Conservation (phyloP, 129 eudicot genomes). For the Flaveria robusta region DNA sequence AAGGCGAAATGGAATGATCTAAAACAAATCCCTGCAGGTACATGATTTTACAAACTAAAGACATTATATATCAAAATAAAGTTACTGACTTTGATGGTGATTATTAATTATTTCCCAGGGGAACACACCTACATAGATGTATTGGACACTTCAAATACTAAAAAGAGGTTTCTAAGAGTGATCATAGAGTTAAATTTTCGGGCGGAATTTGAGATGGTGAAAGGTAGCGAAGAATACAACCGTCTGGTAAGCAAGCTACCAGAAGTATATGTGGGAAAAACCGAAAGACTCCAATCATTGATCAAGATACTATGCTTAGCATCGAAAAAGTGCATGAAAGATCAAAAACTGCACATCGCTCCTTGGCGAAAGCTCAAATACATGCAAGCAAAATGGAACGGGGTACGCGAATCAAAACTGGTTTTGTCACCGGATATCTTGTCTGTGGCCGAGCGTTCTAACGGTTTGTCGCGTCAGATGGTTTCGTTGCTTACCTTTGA, state of each 20-base stretch:
- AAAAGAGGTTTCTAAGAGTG: conserved; percentile 51
- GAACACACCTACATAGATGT: conserved; percentile 74
- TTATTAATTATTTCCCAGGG: conserved; percentile 35
- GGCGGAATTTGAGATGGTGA: conserved; percentile 60
- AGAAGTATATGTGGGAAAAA: conserved; percentile 58
- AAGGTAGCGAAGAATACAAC: conserved; percentile 58
- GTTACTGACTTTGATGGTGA: not conserved
- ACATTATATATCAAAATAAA: not conserved
- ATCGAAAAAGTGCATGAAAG: conserved; percentile 68
- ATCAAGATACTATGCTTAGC: conserved; percentile 60
- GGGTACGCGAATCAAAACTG: conserved; percentile 26
- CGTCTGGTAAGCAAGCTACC: conserved; percentile 46
- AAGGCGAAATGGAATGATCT: conserved; percentile 69
- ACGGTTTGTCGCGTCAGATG: conserved; percentile 32
- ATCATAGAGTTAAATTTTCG: conserved; percentile 62
- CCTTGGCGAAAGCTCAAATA: conserved; percentile 86
- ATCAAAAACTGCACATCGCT: conserved; percentile 70
- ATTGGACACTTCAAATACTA: conserved; percentile 46
- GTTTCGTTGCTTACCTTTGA: conserved; percentile 59
- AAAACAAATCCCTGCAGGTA: conserved; percentile 59
- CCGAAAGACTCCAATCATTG: conserved; percentile 47
- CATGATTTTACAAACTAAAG: not conserved
- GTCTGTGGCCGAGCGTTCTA: conserved; percentile 17
- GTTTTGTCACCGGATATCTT: conserved; percentile 17
- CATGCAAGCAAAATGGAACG: conserved; percentile 77